Base-by-base conservation (phyloP, 139 green algal species). In the Closterium sp. region DNA sequence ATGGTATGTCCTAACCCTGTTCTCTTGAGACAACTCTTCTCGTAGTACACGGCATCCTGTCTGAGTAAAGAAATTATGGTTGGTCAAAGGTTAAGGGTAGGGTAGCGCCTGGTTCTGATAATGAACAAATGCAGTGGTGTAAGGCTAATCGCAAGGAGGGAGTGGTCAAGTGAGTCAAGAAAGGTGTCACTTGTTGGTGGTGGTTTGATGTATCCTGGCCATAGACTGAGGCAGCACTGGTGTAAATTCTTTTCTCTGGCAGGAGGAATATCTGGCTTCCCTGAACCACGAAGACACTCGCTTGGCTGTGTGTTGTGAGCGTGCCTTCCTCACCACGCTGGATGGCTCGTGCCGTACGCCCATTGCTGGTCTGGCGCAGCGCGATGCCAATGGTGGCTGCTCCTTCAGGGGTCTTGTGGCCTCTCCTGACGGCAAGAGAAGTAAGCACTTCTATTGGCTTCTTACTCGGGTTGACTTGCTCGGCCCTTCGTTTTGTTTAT, bases 261-360 rank as follows among this genome's bases (percentile, higher is more conserved):
- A 93, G 90, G 36, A 92, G 19, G 34, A 95, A 90, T 97, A 96
- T 64, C 95, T 99, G 91, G 96, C 96, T 6, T 93, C 94, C 2
- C 96, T 99, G 9, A 99, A 99, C 95, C 98, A 99, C 91, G 97
- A 99, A 94, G 97, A 99, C 85, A 99, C 98, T 0, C 95, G 97
- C 33, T 94, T 99, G 23, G 98, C 98, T 4, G 96, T 99, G 0
- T 95, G 97, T 31, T 98, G 96, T 90, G 98, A 99, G 96, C 96
- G 98, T 34, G 94, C 97, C 3, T 99, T 99, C 96, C 94, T 99
- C 30, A 91, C 95, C 5, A 97, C 97, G 0, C 96, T 99, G 85
- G 98, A 99, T 93, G 98, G 98, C 89, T 99, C 97, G 23, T 99
- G 98, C 96, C 94, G 98, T 31, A 99, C 98, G 4, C 98, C 98